Percentiles rank a stretch among this genome's conserved stretches.
phyloP scores from a whole-genome alignment of 495 filamentous ascomycete genomes.

The Penicillium herquei region DNA sequence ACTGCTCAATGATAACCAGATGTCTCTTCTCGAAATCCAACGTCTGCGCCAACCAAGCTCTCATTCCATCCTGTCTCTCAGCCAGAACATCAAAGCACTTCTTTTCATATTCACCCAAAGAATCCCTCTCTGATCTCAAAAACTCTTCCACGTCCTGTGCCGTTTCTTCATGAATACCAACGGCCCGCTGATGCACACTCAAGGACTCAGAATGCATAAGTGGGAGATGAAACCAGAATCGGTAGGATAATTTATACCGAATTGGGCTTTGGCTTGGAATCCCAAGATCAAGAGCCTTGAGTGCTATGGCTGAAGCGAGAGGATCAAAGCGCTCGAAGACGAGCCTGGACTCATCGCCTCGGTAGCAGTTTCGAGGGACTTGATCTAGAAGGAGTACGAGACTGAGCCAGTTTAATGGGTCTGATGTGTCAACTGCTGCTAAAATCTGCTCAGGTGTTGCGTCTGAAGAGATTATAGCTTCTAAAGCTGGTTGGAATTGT shows the following conservation, averaged over 20 bases:
- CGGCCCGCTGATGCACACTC: slow-evolving; percentile 22
- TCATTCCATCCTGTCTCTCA: slow-evolving; percentile 10
- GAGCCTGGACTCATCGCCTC: slow-evolving; percentile 25
- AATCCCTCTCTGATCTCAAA: slow-evolving; percentile 7
- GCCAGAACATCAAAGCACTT: slow-evolving; percentile 14
- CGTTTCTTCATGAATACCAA: slow-evolving; percentile 21
- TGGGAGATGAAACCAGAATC: slow-evolving; percentile 34
- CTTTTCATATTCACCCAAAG: slow-evolving; percentile 18
- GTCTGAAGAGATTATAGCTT: slow-evolving; percentile 19
- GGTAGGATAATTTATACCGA: slow-evolving; percentile 26
- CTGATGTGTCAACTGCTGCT: slow-evolving; percentile 15
- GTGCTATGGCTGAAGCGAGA: slow-evolving; percentile 22
- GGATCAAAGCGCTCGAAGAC: slow-evolving; percentile 33
- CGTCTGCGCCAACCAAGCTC: slow-evolving; percentile 7
- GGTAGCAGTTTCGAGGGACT: slow-evolving; percentile 34
- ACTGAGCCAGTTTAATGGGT: slow-evolving; percentile 24
- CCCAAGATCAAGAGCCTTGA: slow-evolving; percentile 15
- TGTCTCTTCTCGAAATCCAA: slow-evolving; percentile 26
- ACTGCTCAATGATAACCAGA: slow-evolving; percentile 28
- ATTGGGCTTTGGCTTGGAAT: slow-evolving; percentile 19
- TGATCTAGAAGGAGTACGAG: slow-evolving; percentile 32
- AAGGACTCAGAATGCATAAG: slow-evolving; percentile 35
- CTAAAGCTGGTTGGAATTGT: slow-evolving; percentile 27
- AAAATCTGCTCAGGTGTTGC: slow-evolving; percentile 22
- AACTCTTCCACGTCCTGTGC: slow-evolving; percentile 18